Base-by-base conservation (phyloP, 2,329 filamentous ascomycete genomes). In the Talaromyces funiculosus region DNA sequence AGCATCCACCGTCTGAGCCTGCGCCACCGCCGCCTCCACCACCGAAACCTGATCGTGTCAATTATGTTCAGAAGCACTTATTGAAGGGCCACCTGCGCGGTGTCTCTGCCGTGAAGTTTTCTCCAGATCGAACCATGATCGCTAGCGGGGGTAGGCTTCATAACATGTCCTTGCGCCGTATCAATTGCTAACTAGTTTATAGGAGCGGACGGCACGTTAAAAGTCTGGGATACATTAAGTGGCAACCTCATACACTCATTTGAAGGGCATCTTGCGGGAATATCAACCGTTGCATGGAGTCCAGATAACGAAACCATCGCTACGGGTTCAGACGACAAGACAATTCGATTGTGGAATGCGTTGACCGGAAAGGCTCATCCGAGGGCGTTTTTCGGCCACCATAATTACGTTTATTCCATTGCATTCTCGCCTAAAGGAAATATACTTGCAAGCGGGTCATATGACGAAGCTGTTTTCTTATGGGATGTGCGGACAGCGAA, bases 381-480 rank as follows among this genome's bases (percentile, higher is more conserved):
- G 0, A 81, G 79, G 22, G 81, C 84, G 1, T 80, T 97, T 65
- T 81, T 89, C 24, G 93, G 94, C 2, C 94, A 99, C 69, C 92
- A 97, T 74, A 97, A 95, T 75, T 97, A 97, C 75, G 88, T 99
- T 33, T 96, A 96, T 76, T 91, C 89, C 55, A 81, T 99, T 35
- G 92, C 92, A 5, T 97, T 97, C 74, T 93, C 90, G n/a, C 94
- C 94, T 1, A 97, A 97, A 74, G 94, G 94, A 24, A 99, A 99
- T 71, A 96, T 97, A 71, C 84, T 99, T 35, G 94, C 92, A 16
- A 95, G 90, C 66, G 94, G 94, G 12, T 95, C 90, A 65, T 97
- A 97, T 75, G 94, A 99, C 67, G 94, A 99, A 78, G 94, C 94
- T 4, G 91, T 99, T 0, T 97, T 96, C 65, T 77, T 99, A 4